phyloP scores from a whole-genome alignment of 169 alveolate genomes.

The Babesia ovata region DNA sequence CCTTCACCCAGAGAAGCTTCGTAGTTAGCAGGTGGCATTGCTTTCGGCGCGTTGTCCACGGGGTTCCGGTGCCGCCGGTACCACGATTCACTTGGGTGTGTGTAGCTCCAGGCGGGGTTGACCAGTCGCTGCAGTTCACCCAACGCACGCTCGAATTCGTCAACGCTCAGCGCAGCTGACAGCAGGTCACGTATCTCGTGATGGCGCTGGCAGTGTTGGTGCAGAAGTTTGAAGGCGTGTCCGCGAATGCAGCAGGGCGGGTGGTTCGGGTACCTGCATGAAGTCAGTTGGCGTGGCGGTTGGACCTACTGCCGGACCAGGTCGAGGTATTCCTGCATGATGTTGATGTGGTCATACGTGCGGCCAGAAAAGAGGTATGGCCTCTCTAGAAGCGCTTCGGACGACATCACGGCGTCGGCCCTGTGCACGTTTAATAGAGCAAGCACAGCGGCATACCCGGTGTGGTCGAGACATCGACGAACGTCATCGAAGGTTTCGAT shows the following conservation, averaged over 20 bases:
- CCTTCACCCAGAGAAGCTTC: conserved; percentile 8
- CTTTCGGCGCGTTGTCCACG: background rate
- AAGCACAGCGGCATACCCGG: conserved; percentile 75
- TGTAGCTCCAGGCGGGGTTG: conserved; percentile 14
- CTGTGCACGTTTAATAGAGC: background rate
- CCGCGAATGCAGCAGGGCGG: conserved; percentile 43
- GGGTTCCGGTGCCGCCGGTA: conserved; percentile 36
- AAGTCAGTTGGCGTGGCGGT: no score
- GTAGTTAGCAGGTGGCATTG: conserved; percentile 5
- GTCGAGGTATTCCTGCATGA: conserved; percentile 57
- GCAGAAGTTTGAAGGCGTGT: conserved; percentile 65
- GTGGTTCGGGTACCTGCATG: conserved; percentile 53
- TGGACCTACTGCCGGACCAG: conserved; percentile 36
- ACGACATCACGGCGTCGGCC: conserved; percentile 90
- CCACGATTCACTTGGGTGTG: conserved; percentile 31
- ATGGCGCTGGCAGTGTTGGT: conserved; percentile 42
- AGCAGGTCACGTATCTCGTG: conserved; percentile 49
- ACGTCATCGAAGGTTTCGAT: conserved; percentile 85
- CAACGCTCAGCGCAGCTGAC: conserved; percentile 38
- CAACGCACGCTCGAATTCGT: conserved; percentile 37
- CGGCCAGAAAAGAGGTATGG: conserved; percentile 80
- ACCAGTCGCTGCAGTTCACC: conserved; percentile 19
- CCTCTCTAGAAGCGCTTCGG: conserved; percentile 90
- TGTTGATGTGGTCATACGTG: conserved; percentile 47
- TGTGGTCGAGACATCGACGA: conserved; percentile 83